Conservation (phyloP, 345 rosid species). For the Salix arbutifolia region DNA sequence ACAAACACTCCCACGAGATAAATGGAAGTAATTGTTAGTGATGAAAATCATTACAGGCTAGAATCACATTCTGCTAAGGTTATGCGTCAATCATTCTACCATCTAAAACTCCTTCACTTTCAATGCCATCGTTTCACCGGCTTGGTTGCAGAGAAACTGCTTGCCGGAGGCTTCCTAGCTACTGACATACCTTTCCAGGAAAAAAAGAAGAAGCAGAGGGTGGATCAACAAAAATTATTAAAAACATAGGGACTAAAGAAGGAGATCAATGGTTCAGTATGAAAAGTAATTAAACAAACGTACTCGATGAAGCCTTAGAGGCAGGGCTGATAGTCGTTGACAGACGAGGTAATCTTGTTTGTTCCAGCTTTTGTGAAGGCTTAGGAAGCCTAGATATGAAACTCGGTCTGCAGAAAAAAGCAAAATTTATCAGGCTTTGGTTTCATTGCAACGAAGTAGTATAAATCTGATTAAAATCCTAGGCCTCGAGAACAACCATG, state of each 20-base stretch:
- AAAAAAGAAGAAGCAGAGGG: not conserved
- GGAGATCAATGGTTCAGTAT: not conserved
- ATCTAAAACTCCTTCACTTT: not conserved
- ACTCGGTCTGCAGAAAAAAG: conserved; percentile 22
- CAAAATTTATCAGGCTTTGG: not conserved
- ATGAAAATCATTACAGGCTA: not conserved
- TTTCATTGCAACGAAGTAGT: not conserved
- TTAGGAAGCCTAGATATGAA: conserved; percentile 55
- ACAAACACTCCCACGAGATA: conserved; percentile 6
- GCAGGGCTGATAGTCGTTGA: conserved; percentile 41
- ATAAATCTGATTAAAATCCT: not conserved
- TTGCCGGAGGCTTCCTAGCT: conserved; percentile 24
- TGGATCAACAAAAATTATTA: not conserved
- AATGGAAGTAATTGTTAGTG: conserved; percentile 12
- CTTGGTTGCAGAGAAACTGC: conserved; percentile 34
- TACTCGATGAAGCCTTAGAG: conserved; percentile 58
- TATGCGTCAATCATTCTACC: conserved; percentile 1
- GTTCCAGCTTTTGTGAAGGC: conserved; percentile 42
- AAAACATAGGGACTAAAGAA: not conserved
- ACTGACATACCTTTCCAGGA: conserved; percentile 23
- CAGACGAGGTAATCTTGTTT: conserved; percentile 46
- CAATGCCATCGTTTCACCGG: conserved; percentile 31
- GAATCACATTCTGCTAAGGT: conserved; percentile 11
- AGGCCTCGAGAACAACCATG: too few relatives aligned
- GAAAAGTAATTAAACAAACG: conserved; percentile 4